Evolutionary conservation across 1,139 yeast species (phyloP).

Genomic region (Lodderomyces jiufengensis): DNA sequence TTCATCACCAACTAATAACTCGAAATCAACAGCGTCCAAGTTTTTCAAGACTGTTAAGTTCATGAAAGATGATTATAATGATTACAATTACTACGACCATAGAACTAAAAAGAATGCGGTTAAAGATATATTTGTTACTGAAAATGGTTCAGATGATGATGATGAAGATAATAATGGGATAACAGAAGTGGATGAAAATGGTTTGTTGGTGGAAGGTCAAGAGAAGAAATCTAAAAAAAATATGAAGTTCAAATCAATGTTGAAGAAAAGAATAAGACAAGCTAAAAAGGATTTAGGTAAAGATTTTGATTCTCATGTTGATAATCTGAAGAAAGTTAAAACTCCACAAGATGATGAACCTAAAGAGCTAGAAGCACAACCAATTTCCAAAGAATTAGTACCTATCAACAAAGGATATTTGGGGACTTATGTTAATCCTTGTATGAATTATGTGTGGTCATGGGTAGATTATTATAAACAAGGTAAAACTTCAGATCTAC

Average conservation of each 20-base stretch:
- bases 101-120: conserved; percentile 12
- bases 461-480: conserved; percentile 31
- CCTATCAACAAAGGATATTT: conserved; percentile 1
- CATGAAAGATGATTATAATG: conserved; percentile 31
- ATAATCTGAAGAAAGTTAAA: conserved; percentile 2
- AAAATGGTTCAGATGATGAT: conserved; percentile 17
- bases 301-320: conserved; percentile 25
- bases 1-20: conserved; percentile 16
- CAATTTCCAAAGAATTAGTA: conserved; percentile 1
- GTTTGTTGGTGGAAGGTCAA: conserved; percentile 18
- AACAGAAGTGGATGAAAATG: conserved; percentile 9
- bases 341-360: conserved; percentile 3
- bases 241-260: conserved; percentile 23
- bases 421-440: conserved; percentile 9
- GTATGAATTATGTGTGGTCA: conserved; percentile 36
- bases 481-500: conserved; percentile 2
- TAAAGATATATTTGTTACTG: conserved; percentile 11
- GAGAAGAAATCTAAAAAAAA: conserved; percentile 22
- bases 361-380: conserved; percentile 5
- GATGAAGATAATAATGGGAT: conserved; percentile 13
- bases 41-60: conserved; percentile 26
- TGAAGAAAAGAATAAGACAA: conserved; percentile 24
- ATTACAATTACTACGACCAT: conserved; percentile 37
- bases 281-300: conserved; percentile 32
- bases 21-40: background rate